phyloP scores from a whole-genome alignment of 345 rosid species.

The Salix viminalis region DNA sequence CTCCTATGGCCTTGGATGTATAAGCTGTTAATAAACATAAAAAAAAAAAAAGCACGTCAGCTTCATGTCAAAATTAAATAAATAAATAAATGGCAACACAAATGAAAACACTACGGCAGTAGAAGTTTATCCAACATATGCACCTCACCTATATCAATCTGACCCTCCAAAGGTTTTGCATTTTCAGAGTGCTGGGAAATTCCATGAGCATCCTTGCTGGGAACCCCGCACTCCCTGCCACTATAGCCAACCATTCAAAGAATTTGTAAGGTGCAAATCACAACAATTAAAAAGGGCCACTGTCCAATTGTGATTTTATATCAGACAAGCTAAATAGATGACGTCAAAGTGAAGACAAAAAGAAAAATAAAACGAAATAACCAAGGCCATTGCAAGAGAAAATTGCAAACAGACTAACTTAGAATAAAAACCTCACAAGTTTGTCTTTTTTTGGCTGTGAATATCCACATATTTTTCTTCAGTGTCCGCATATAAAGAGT shows the following conservation, averaged over 20 bases:
- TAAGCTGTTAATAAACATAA: slow-evolving; percentile 34
- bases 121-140: not conserved
- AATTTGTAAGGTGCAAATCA: not conserved
- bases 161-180: slow-evolving; percentile 22
- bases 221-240: slow-evolving; percentile 39
- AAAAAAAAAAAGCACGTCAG: not conserved
- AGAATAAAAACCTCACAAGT: slow-evolving; percentile 32
- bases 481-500: slow-evolving; percentile 9
- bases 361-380: not conserved
- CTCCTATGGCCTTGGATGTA: slow-evolving; percentile 54
- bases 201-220: slow-evolving; percentile 14
- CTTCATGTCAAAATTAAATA: not conserved
- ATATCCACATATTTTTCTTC: slow-evolving; percentile 19
- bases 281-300: not conserved
- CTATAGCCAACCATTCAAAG: slow-evolving; percentile 8
- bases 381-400: not conserved
- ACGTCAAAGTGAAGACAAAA: not conserved
- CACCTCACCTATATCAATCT: slow-evolving; percentile 29
- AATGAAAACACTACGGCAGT: not conserved
- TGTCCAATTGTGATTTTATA: not conserved
- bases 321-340: not conserved
- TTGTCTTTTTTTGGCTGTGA: slow-evolving; percentile 16
- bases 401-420: not conserved
- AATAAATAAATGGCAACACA: not conserved
- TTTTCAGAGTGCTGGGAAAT: slow-evolving; percentile 15